Conservation (phyloP, 2,329 filamentous ascomycete species). For the Diaporthe sp. region DNA sequence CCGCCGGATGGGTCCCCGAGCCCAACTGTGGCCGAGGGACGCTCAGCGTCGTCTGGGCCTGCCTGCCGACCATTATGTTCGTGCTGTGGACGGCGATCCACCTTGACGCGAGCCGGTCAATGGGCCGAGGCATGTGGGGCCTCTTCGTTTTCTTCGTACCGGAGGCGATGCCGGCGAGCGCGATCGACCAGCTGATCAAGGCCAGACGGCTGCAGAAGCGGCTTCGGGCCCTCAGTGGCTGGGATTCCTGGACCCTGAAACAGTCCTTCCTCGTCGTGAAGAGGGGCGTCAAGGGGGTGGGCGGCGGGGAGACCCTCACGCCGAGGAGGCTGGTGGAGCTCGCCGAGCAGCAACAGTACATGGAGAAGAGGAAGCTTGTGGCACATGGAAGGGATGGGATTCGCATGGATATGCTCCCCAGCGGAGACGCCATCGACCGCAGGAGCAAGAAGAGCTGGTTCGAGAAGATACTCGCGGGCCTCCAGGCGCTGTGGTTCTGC, state of each 20-base stretch:
- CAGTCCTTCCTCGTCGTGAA: slow-evolving; percentile 11
- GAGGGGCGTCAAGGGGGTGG: background rate
- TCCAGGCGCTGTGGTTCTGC: slow-evolving; percentile 20
- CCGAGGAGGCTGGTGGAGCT: background rate
- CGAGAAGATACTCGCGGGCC: background rate
- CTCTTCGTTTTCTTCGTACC: slow-evolving; percentile 1
- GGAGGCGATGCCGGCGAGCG: background rate
- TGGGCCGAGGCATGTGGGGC: background rate
- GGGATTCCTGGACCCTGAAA: slow-evolving; percentile 6
- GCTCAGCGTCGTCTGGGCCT: slow-evolving; percentile 5
- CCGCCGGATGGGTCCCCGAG: background rate
- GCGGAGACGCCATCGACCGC: background rate
- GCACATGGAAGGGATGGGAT: background rate
- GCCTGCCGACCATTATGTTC: background rate
- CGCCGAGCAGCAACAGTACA: background rate
- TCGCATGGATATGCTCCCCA: background rate
- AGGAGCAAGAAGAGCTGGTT: slow-evolving; percentile 25
- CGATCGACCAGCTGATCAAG: slow-evolving; percentile 10
- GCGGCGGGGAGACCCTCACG: background rate
- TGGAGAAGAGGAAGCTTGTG: background rate
- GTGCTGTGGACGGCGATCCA: background rate
- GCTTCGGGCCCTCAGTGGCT: background rate
- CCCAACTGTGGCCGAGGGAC: slow-evolving; percentile 3
- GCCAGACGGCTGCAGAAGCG: background rate
- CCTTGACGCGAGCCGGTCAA: background rate